These are phyloP conservation scores for Oryza glaberrima DNA, from an alignment of 176 grass and related monocot genomes.

Conservation along the genomic window DNA sequence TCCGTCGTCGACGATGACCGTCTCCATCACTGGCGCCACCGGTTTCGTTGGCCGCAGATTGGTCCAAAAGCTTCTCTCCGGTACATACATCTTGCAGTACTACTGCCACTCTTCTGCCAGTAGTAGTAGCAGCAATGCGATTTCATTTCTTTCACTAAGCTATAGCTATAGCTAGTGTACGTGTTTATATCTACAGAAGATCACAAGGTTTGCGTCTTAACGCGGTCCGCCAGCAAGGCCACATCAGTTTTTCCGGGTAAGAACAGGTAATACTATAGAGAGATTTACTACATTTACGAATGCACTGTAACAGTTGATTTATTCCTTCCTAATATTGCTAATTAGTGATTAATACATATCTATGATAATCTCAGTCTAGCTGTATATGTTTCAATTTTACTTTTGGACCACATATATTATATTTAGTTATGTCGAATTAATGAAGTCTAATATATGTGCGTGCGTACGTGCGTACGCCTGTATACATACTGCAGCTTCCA, in stretches of 20 bases:
- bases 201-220: constrained; percentile 73
- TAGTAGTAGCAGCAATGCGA: not conserved
- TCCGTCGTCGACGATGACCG: constrained; percentile 51
- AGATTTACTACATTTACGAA: not conserved
- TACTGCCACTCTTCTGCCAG: not conserved
- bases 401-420: not conserved
- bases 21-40: constrained; percentile 92
- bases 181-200: not conserved
- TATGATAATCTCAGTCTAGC: not conserved
- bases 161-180: too few species aligned
- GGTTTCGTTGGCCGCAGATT: constrained; percentile 89
- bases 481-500: constrained; percentile 49
- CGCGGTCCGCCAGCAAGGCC: constrained; percentile 69
- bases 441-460: not conserved
- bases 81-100: constrained; percentile 3
- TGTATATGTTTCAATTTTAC: not conserved
- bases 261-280: not conserved
- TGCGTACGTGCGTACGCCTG: not conserved
- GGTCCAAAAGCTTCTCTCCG: constrained; percentile 78
- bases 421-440: not conserved
- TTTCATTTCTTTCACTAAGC: not conserved
- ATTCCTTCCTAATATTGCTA: not conserved
- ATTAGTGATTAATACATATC: not conserved
- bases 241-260: constrained; percentile 61
- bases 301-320: not conserved